Evolutionary conservation across 768 basidiomycete species (phyloP), one percentile per base, ranked within the genome.

Genomic region (Galerina sulciceps): DNA sequence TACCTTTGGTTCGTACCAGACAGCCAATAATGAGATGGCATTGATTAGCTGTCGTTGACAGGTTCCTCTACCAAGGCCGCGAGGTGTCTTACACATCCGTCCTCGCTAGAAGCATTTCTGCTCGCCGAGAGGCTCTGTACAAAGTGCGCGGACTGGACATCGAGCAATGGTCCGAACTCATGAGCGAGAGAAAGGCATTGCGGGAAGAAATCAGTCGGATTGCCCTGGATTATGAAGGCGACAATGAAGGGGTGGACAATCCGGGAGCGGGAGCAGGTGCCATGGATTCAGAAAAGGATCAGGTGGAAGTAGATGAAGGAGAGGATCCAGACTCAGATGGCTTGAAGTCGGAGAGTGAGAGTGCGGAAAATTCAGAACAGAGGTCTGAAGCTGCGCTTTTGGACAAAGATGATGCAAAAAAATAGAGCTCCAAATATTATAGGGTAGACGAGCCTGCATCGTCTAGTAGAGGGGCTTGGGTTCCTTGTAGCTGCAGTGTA

Each of bases 11-110:
- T 45, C 36, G 65, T 64, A 13, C 4, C 53, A 13, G 41, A 13
- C 42, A 11, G 23, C 34, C 26, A 23, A 20, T n/a, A 31, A 20
- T 51, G 3, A 40, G 17, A 11, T 37, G 26, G 26, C 26, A 31
- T 31, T 31, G 26, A 31, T 31, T 31, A 31, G 26, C 26, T 31
- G 26, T 31, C 8, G 26, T 53, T 13, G 26, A 14, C n/a, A 83
- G 81, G 82, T 85, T 86, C 66, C 69, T 86, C 0, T 84, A 85
- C 67, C 82, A 84, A 70, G 84, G 83, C 2, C 77, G 84, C 13
- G 85, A 87, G 67, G 86, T 89, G 0, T 86, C 85, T 0, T 89
- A 89, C 65, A 80, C 84, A 8, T 87, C 86, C 26, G 77, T 88
- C 3, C 76, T 89, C 10, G 78, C 85, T 56, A 75, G 79, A 10